A percentile compares a stretch with the other conserved stretches of the same genome.
phyloP scores from a whole-genome alignment of 345 rosid genomes.

The Euphorbia tirucalli region DNA sequence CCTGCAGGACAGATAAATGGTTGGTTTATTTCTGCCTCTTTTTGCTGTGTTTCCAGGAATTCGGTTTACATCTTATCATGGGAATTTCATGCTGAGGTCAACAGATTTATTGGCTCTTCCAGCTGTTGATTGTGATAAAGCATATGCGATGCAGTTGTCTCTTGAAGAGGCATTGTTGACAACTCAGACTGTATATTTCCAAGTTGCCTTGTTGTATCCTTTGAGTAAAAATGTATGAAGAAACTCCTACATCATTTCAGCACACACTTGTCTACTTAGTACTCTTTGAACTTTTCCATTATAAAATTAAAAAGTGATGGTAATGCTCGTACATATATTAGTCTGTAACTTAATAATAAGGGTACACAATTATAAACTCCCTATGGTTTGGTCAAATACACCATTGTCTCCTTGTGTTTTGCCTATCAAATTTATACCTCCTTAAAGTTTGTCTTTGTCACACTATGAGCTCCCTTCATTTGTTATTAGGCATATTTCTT shows the following conservation, averaged over 20 bases:
- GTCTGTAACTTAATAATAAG: too few species aligned
- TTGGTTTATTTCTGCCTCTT: slow-evolving; percentile 3
- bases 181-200: slow-evolving; percentile 87
- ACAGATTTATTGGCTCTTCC: slow-evolving; percentile 96
- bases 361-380: too few species aligned
- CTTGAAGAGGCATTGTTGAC: slow-evolving; percentile 95
- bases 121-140: slow-evolving; percentile 98
- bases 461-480: too few species aligned
- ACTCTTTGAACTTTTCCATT: background rate
- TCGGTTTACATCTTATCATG: slow-evolving; percentile 91
- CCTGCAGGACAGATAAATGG: background rate
- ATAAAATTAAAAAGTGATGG: background rate
- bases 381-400: too few species aligned
- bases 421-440: too few species aligned
- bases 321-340: background rate
- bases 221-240: slow-evolving; percentile 8
- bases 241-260: slow-evolving; percentile 3
- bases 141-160: slow-evolving; percentile 89
- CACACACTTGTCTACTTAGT: background rate
- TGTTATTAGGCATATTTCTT: too few species aligned
- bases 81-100: slow-evolving; percentile 97
- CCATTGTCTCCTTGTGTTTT: too few species aligned
- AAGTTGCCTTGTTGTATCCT: slow-evolving; percentile 99
- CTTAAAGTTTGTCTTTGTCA: too few species aligned
- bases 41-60: slow-evolving; percentile 53